Evolutionary conservation across 768 basidiomycete genomes (phyloP).

Genomic region (Arthromyces matolae): DNA sequence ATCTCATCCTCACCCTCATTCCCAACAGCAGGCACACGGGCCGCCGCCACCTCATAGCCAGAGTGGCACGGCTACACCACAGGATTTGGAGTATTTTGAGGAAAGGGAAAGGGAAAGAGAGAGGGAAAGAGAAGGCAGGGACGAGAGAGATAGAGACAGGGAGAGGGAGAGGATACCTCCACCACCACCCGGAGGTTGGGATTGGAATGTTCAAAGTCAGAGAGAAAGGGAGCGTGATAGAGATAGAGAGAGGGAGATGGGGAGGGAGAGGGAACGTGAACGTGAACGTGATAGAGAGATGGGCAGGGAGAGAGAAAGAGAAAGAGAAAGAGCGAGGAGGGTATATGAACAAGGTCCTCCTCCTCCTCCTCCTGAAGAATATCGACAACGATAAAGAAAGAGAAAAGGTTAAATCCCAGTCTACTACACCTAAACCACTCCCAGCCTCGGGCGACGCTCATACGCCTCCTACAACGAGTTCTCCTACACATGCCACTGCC

Average conservation of each 20-base stretch:
- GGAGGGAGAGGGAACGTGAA: background rate
- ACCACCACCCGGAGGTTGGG: slow-evolving; percentile 4
- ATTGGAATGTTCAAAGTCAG: background rate
- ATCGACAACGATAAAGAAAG: slow-evolving; percentile 3
- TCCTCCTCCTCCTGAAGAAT: background rate
- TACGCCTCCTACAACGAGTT: background rate
- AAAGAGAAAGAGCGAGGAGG: too few relatives aligned
- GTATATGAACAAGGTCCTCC: too few relatives aligned
- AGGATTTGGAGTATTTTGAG: too few relatives aligned
- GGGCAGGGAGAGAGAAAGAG: slow-evolving; percentile 10
- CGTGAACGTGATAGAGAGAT: slow-evolving; percentile 7
- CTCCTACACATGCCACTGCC: background rate
- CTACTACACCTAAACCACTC: slow-evolving; percentile 3
- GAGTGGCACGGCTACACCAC: too few relatives aligned
- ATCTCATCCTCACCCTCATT: too few relatives aligned
- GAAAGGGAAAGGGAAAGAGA: slow-evolving; percentile 3
- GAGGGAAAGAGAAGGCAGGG: slow-evolving; percentile 16
- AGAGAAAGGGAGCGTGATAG: slow-evolving; percentile 4
- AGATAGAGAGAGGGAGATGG: background rate
- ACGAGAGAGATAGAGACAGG: slow-evolving; percentile 14
- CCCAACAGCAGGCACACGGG: too few relatives aligned
- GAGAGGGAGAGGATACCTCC: slow-evolving; percentile 13
- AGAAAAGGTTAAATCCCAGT: slow-evolving; percentile 9
- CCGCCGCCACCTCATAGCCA: too few relatives aligned
- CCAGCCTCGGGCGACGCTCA: background rate